phyloP scores from a whole-genome alignment of 495 filamentous ascomycete genomes.

The Penicillium odoratum region DNA sequence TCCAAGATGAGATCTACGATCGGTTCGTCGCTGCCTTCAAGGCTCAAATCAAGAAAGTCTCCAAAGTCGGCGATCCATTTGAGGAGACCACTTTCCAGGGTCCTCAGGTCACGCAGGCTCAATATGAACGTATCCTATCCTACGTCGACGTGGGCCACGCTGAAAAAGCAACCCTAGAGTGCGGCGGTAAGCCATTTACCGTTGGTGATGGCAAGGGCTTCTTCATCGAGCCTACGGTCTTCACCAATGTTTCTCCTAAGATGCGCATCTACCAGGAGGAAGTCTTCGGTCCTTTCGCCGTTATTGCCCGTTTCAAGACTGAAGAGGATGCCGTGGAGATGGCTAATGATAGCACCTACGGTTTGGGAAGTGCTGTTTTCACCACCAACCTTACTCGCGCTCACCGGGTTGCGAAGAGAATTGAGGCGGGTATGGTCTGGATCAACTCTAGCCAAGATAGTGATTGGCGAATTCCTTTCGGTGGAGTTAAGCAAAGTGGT shows the following conservation, averaged over 20 bases:
- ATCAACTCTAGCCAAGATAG: conserved; percentile 68
- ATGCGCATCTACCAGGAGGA: conserved; percentile 55
- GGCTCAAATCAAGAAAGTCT: conserved; percentile 68
- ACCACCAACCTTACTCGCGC: conserved; percentile 45
- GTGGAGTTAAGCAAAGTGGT: conserved; percentile 90
- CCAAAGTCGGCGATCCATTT: conserved; percentile 88
- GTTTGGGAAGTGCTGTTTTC: conserved; percentile 53
- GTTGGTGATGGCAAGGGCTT: conserved; percentile 42
- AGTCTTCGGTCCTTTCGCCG: conserved; percentile 58
- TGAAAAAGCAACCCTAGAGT: conserved; percentile 64
- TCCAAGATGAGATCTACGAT: conserved; percentile 89
- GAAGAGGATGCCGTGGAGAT: conserved; percentile 51
- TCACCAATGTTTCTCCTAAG: conserved; percentile 43
- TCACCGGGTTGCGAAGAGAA: conserved; percentile 48
- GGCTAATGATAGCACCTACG: conserved; percentile 50
- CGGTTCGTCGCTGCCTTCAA: conserved; percentile 81
- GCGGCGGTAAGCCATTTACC: conserved; percentile 68
- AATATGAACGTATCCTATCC: conserved; percentile 90
- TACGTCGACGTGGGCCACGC: conserved; percentile 84
- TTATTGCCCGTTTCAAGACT: conserved; percentile 49
- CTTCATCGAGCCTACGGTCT: conserved; percentile 55
- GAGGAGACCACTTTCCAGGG: conserved; percentile 82
- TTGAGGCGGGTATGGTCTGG: conserved; percentile 56
- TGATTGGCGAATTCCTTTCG: conserved; percentile 75
- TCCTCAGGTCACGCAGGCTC: conserved; percentile 87